Evolutionary conservation across 1,139 yeast species (phyloP).

Genomic region (Sugiyamaella sp.): DNA sequence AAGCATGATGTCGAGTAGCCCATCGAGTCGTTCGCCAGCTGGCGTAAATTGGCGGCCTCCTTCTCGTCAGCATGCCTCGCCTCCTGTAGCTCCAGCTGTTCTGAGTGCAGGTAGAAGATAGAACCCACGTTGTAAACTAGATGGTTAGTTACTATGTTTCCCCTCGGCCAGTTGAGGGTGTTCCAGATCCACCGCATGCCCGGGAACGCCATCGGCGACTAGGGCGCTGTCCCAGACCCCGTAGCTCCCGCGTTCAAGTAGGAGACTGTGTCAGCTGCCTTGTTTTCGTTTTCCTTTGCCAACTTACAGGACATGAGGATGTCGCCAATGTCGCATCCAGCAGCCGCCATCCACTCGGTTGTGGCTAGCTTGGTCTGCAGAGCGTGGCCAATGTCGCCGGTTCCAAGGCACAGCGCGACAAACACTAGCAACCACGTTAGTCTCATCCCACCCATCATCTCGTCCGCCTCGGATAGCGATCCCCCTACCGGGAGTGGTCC

Average conservation of each 20-base stretch:
- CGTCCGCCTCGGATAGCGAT: too few species aligned
- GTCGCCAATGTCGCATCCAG: slow-evolving; percentile 69
- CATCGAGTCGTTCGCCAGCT: slow-evolving; percentile 32
- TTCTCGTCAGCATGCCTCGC: slow-evolving; percentile 34
- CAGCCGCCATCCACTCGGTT: slow-evolving; percentile 72
- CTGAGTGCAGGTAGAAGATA: slow-evolving; percentile 69
- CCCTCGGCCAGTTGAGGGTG: too few species aligned
- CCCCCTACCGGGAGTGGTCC: background rate
- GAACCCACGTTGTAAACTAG: slow-evolving; percentile 71
- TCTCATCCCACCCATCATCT: too few species aligned
- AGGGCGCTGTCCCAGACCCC: too few species aligned
- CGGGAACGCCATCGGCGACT: too few species aligned
- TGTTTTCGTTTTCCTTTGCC: too few species aligned
- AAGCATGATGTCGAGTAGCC: slow-evolving; percentile 32
- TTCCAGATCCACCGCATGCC: too few species aligned
- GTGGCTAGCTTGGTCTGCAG: slow-evolving; percentile 65
- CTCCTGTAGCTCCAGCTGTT: slow-evolving; percentile 60
- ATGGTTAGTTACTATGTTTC: background rate
- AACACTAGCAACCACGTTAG: slow-evolving; percentile 42
- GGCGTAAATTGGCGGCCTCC: slow-evolving; percentile 14
- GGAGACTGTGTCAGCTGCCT: too few species aligned
- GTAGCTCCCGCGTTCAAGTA: too few species aligned
- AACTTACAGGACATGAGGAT: slow-evolving; percentile 52
- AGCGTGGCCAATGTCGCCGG: slow-evolving; percentile 68
- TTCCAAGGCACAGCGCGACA: slow-evolving; percentile 65